These are phyloP conservation scores for Beta lomatogona DNA, from an alignment of 179 eudicot genomes.

Conservation along the genomic window DNA sequence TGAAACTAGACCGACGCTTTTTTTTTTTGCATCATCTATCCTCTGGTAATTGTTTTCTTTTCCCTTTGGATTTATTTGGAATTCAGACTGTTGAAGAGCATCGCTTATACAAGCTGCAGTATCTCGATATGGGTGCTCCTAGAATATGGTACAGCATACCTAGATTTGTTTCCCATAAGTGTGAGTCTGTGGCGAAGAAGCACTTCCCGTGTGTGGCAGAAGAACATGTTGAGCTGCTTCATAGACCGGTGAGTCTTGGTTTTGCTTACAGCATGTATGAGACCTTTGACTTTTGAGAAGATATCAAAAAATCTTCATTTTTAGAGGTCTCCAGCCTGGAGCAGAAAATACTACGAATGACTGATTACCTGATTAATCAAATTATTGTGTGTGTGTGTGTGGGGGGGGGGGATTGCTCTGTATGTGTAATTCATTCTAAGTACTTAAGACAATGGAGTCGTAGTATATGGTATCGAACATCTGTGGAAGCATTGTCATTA, in stretches of 20 bases:
- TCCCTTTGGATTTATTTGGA: conserved; percentile 15
- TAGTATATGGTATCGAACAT: no score
- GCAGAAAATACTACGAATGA: not conserved
- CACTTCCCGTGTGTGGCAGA: conserved; percentile 35
- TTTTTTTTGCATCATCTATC: conserved; percentile 5
- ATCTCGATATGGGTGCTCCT: conserved; percentile 66
- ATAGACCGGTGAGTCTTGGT: conserved; percentile 49
- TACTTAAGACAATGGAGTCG: no score
- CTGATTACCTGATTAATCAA: not conserved
- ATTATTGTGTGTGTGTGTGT: not conserved
- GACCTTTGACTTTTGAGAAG: not conserved
- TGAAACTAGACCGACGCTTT: not conserved
- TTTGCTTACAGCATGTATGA: conserved; percentile 14
- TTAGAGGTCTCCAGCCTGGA: not conserved
- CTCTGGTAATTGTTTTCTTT: not conserved
- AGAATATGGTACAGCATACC: conserved; percentile 79
- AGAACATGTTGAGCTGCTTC: conserved; percentile 43
- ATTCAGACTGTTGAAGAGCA: conserved; percentile 69
- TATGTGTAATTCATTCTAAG: not conserved
- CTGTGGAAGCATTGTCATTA: not conserved
- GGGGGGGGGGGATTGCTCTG: not conserved
- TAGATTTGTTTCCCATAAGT: conserved; percentile 44
- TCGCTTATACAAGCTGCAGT: conserved; percentile 59
- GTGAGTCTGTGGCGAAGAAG: conserved; percentile 57
- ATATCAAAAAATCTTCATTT: not conserved